Evolutionary conservation across 2,329 filamentous ascomycete species (phyloP).

Genomic region (Alternaria solani): DNA sequence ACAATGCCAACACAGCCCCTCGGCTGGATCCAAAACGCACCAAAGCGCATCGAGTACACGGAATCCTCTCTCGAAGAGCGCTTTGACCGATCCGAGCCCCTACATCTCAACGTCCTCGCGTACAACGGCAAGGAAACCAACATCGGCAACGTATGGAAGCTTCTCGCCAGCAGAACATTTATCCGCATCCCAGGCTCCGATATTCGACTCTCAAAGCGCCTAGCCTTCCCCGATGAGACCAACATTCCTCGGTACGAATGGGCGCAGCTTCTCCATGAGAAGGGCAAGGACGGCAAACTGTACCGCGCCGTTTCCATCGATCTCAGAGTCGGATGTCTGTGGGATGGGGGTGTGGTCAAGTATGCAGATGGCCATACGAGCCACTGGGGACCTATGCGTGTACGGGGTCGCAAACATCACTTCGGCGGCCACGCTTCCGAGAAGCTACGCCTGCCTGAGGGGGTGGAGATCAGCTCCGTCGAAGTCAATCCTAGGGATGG

Average conservation of each 20-base stretch:
- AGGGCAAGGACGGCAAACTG: slow-evolving; percentile 40
- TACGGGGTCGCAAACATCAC: slow-evolving; percentile 36
- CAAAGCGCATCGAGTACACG: slow-evolving; percentile 27
- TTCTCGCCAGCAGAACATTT: slow-evolving; percentile 38
- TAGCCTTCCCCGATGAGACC: slow-evolving; percentile 36
- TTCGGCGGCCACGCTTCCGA: slow-evolving; percentile 46
- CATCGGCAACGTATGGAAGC: slow-evolving; percentile 46
- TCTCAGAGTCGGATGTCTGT: slow-evolving; percentile 54
- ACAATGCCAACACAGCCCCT: slow-evolving; percentile 23
- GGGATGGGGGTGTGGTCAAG: slow-evolving; percentile 58
- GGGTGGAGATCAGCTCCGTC: slow-evolving; percentile 43
- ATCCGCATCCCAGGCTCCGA: slow-evolving; percentile 53
- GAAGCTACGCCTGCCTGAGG: slow-evolving; percentile 35
- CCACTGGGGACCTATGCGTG: slow-evolving; percentile 52
- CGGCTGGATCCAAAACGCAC: slow-evolving; percentile 16
- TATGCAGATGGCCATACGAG: slow-evolving; percentile 55
- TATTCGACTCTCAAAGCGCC: slow-evolving; percentile 52
- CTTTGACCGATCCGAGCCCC: slow-evolving; percentile 38
- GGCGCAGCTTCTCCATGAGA: slow-evolving; percentile 29
- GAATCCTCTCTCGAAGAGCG: slow-evolving; percentile 41
- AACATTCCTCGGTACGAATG: slow-evolving; percentile 25
- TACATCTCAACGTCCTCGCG: slow-evolving; percentile 47
- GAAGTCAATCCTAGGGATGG: slow-evolving; percentile 37
- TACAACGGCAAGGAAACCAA: slow-evolving; percentile 54
- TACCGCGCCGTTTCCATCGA: slow-evolving; percentile 55